These are phyloP conservation scores for Crassisporium funariophilum DNA, from an alignment of 768 basidiomycete genomes.

Conservation along the genomic window DNA sequence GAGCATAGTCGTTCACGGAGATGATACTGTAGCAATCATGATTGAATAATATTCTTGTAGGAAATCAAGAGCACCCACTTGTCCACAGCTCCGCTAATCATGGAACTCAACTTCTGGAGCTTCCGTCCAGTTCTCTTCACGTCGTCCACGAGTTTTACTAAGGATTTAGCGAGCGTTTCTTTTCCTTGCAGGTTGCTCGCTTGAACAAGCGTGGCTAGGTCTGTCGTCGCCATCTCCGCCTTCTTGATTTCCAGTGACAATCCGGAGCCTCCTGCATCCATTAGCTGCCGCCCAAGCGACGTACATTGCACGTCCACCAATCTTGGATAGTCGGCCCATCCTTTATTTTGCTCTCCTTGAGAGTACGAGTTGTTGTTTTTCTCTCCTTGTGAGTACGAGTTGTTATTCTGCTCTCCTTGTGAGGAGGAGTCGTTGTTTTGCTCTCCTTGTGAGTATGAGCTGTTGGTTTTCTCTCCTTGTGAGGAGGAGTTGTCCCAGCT, in stretches of 20 bases:
- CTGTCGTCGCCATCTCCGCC: constrained; percentile 75
- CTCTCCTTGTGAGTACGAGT: too few relatives aligned
- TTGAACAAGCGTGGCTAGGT: constrained; percentile 63
- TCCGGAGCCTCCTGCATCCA: constrained; percentile 60
- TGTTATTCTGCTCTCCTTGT: too few relatives aligned
- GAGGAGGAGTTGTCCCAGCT: constrained; percentile 6
- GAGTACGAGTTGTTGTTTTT: too few relatives aligned
- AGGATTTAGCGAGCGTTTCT: constrained; percentile 52
- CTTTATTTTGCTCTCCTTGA: constrained; percentile 27
- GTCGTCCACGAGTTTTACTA: constrained; percentile 58
- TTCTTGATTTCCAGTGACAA: constrained; percentile 72
- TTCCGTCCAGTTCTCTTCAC: constrained; percentile 62
- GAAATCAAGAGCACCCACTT: constrained; percentile 45
- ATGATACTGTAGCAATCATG: constrained; percentile 50
- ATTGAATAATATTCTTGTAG: constrained; percentile 1
- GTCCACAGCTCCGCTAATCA: constrained; percentile 74
- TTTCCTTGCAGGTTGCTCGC: constrained; percentile 63
- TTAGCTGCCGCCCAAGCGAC: constrained; percentile 63
- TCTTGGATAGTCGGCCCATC: constrained; percentile 62
- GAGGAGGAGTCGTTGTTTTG: too few relatives aligned
- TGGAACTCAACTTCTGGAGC: constrained; percentile 63
- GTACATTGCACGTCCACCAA: constrained; percentile 62
- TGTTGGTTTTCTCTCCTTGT: too few relatives aligned
- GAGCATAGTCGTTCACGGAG: constrained; percentile 73
- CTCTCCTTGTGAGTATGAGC: too few relatives aligned